Evolutionary conservation across 2,329 filamentous ascomycete species (phyloP).

Genomic region (Magnaporthiopsis incrustans): DNA sequence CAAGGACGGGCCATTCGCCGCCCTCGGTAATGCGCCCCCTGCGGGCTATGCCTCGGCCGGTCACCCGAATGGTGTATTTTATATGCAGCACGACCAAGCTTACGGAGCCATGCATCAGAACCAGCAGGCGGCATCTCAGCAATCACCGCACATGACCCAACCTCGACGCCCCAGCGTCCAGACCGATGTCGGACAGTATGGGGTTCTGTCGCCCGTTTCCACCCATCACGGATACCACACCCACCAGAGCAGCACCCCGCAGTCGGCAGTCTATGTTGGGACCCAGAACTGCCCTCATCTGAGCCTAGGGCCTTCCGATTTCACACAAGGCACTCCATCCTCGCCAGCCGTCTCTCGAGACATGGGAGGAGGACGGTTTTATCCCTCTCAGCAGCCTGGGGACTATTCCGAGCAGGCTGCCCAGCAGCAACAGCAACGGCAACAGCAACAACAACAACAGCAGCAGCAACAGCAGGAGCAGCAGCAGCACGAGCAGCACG

Average conservation of each 20-base stretch:
- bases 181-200: conserved; percentile 39
- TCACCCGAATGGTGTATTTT: conserved; percentile 14
- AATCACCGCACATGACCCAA: conserved; percentile 33
- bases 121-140: conserved; percentile 23
- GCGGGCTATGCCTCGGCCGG: conserved; percentile 7
- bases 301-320: conserved; percentile 53
- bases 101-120: conserved; percentile 22
- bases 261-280: conserved; percentile 43
- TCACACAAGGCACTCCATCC: conserved; percentile 30
- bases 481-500: conserved; percentile 23
- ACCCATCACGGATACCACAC: conserved; percentile 37
- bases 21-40: conserved; percentile 21
- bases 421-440: not conserved
- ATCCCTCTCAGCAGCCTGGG: conserved; percentile 27
- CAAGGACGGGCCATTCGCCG: not conserved
- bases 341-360: conserved; percentile 26
- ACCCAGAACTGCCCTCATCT: conserved; percentile 57
- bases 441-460: conserved; percentile 22
- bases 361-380: conserved; percentile 22
- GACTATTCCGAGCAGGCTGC: conserved; percentile 36
- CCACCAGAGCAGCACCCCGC: conserved; percentile 37
- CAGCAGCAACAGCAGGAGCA: conserved; percentile 15
- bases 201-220: conserved; percentile 44
- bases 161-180: conserved; percentile 39
- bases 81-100: conserved; percentile 31